Base-by-base conservation (phyloP, 1,284 basidiomycete genomes). In the Pseudozyma hubeiensis region DNA sequence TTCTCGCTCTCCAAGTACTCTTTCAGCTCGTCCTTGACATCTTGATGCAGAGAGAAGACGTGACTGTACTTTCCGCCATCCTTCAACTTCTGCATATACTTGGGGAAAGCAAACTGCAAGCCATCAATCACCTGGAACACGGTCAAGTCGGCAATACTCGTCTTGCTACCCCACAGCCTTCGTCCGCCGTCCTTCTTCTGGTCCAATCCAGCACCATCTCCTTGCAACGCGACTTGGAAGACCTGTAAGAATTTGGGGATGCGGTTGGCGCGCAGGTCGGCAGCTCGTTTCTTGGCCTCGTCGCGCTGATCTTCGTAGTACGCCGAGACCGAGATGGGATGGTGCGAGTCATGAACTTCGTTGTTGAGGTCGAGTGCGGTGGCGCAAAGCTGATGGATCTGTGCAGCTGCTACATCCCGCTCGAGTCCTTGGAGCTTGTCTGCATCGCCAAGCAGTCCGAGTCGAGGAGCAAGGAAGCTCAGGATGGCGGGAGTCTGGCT, bases 241-340 rank as follows among this genome's bases (percentile, higher is more conserved):
- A 51, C 29, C 33, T 64, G 63, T 56, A 88, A 77, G 81, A 87
- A 89, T 72, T 87, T 88, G 48, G 88, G 88, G 29, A 89, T 72
- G 37, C 88, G 86, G 5, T 71, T 70, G 44, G 77, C 62, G 24
- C 87, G 84, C 77, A 88, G 87, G 41, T 85, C 84, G 44, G 82
- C 78, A 10, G 88, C 85, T 5, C 82, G 78, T 9, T 79, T 72
- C 31, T 69, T 51, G 17, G 86, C 77, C 51, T 85, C 86, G 1
- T 75, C 68, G 64, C 86, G 86, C 80, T 88, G 88, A n/a, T 88
- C 87, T 63, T 88, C 87, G 84, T 89, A 78, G 57, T 64, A 72
- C 31, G 61, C 48, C 17, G 45, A 62, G 16, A 66, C 51, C 0
- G 57, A 68, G 47, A 75, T 55, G 24, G 73, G 76, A 48, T 74